Conservation (phyloP, 148 eudicot genomes). For the Dysphania ambrosioides region DNA sequence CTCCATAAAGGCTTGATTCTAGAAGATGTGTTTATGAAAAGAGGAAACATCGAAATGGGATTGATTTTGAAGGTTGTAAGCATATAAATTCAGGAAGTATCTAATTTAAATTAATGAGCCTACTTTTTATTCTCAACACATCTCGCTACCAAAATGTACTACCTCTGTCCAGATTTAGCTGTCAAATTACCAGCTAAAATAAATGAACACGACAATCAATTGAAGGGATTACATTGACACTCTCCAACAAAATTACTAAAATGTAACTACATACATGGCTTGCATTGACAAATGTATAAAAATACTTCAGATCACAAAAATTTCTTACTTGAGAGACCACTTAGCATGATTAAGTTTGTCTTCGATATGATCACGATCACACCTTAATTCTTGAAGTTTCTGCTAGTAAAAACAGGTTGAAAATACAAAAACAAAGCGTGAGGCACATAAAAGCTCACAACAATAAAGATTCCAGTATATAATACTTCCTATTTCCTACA, state of each 20-base stretch:
- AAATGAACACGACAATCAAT: no score
- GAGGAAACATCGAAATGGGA: no score
- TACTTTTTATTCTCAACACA: no score
- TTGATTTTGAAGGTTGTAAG: no score
- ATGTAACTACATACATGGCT: background rate
- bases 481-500: background rate
- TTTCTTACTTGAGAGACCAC: conserved; percentile 74
- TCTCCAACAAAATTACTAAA: no score
- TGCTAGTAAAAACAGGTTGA: conserved; percentile 28
- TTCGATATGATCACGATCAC: conserved; percentile 72
- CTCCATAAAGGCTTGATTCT: no score
- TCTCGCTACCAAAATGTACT: no score
- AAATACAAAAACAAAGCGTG: background rate
- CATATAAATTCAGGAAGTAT: no score
- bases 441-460: background rate
- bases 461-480: background rate
- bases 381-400: conserved; percentile 78
- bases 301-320: background rate
- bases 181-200: no score
- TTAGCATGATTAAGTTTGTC: conserved; percentile 74
- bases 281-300: background rate
- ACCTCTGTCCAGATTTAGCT: no score
- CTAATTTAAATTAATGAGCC: no score
- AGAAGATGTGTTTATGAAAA: no score
- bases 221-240: background rate